Conservation (phyloP, 305 asterid genomes). For the Solanum hybrid region DNA sequence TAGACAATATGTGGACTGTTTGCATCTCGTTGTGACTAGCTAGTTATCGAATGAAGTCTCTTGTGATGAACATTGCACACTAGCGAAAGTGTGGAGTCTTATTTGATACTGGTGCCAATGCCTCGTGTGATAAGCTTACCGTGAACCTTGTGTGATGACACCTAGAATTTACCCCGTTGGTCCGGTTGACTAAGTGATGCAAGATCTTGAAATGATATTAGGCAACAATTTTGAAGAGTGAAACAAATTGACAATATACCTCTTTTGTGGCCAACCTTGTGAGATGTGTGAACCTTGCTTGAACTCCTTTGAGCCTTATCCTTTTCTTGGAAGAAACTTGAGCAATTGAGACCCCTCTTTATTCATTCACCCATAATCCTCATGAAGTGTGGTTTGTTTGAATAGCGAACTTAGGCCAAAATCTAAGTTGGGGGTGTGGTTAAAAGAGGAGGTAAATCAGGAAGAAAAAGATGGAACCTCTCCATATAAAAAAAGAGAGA, state of each 20-base stretch:
- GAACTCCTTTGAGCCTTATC: neutral
- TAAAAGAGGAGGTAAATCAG: neutral
- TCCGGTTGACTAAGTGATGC: neutral
- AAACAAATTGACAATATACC: neutral
- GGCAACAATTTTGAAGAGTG: neutral
- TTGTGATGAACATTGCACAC: neutral
- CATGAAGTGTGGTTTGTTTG: neutral
- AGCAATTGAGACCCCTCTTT: neutral
- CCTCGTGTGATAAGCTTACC: neutral
- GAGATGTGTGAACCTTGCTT: neutral
- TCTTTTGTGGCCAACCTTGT: neutral
- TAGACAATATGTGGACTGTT: neutral
- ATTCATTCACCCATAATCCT: neutral
- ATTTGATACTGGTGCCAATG: neutral
- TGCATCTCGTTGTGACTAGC: neutral
- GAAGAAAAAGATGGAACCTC: neutral
- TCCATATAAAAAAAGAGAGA: neutral
- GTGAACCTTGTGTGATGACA: neutral
- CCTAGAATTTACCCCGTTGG: neutral
- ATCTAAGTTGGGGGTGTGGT: neutral
- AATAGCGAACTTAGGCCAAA: neutral
- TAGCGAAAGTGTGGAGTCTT: neutral
- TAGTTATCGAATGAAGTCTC: neutral
- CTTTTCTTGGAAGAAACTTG: neutral
- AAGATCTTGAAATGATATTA: neutral